Conservation (phyloP, 2,329 filamentous ascomycete genomes). For the Aspergillus melleus region DNA sequence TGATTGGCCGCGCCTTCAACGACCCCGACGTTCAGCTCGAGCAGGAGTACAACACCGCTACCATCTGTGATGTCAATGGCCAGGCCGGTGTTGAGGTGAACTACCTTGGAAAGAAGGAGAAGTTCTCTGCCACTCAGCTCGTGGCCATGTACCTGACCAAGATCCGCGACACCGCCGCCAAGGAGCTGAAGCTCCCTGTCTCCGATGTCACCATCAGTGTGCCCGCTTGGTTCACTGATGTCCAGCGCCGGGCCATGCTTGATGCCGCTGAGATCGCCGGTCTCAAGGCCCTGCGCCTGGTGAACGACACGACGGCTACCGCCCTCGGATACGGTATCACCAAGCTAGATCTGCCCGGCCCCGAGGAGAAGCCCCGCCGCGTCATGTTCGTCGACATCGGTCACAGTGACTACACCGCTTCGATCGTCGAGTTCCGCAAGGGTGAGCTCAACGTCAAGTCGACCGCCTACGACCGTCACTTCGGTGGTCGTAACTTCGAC, state of each 20-base stretch:
- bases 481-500: slow-evolving; percentile 97
- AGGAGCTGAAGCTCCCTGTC: slow-evolving; percentile 87
- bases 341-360: slow-evolving; percentile 84
- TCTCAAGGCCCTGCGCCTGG: slow-evolving; percentile 85
- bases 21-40: slow-evolving; percentile 94
- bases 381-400: slow-evolving; percentile 94
- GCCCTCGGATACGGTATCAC: slow-evolving; percentile 97
- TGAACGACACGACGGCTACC: slow-evolving; percentile 97
- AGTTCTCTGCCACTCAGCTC: slow-evolving; percentile 91
- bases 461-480: slow-evolving; percentile 91
- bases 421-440: slow-evolving; percentile 95
- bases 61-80: slow-evolving; percentile 85
- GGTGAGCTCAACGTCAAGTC: slow-evolving; percentile 93
- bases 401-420: slow-evolving; percentile 92
- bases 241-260: slow-evolving; percentile 83
- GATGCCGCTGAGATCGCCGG: slow-evolving; percentile 93
- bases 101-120: slow-evolving; percentile 93
- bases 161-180: slow-evolving; percentile 82
- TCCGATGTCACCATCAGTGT: slow-evolving; percentile 92
- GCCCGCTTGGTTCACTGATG: slow-evolving; percentile 95
- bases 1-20: slow-evolving; percentile 79
- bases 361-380: slow-evolving; percentile 88
- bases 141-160: slow-evolving; percentile 95
- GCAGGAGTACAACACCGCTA: slow-evolving; percentile 84
- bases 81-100: slow-evolving; percentile 92